Percentiles rank a stretch among this genome's conserved stretches.
These are phyloP conservation scores for Mrakia hoshinonis DNA, from an alignment of 768 basidiomycete species.

Conservation along the genomic window DNA sequence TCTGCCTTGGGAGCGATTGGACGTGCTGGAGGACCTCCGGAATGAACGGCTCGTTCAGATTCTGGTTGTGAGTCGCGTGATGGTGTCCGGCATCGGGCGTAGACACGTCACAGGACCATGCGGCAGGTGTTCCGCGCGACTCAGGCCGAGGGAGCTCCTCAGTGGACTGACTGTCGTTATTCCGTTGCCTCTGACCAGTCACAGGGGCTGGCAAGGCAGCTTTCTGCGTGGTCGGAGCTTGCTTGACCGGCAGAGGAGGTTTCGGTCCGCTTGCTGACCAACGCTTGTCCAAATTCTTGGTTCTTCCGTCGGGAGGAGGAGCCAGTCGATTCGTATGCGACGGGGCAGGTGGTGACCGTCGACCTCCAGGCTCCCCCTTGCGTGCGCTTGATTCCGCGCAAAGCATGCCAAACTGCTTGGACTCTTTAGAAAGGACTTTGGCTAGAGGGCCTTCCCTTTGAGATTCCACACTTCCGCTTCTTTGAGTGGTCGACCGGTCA, in stretches of 20 bases:
- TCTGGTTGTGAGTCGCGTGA: conserved; percentile 2
- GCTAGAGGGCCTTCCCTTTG: neutral
- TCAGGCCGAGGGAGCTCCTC: neutral
- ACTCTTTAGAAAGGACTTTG: neutral
- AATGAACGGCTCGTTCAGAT: conserved; percentile 24
- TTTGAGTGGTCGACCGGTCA: too few species aligned
- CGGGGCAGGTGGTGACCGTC: neutral
- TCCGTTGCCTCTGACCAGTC: neutral
- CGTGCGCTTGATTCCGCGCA: too few species aligned
- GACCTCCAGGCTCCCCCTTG: neutral
- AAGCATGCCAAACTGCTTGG: neutral
- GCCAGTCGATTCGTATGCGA: neutral
- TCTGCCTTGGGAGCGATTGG: neutral
- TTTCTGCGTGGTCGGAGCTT: neutral
- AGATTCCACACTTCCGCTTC: neutral
- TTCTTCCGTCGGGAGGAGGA: too few species aligned
- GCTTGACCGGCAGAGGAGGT: neutral
- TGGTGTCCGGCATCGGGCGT: conserved; percentile 4
- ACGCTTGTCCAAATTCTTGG: neutral
- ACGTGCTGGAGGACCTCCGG: neutral
- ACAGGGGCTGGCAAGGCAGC: conserved; percentile 2
- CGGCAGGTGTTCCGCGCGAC: neutral
- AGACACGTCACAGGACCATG: neutral
- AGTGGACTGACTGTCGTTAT: neutral
- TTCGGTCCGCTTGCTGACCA: neutral